Percentiles rank a stretch among this genome's conserved stretches.
These are phyloP conservation scores for Arthromyces matolae DNA, from an alignment of 768 basidiomycete genomes.

Conservation along the genomic window DNA sequence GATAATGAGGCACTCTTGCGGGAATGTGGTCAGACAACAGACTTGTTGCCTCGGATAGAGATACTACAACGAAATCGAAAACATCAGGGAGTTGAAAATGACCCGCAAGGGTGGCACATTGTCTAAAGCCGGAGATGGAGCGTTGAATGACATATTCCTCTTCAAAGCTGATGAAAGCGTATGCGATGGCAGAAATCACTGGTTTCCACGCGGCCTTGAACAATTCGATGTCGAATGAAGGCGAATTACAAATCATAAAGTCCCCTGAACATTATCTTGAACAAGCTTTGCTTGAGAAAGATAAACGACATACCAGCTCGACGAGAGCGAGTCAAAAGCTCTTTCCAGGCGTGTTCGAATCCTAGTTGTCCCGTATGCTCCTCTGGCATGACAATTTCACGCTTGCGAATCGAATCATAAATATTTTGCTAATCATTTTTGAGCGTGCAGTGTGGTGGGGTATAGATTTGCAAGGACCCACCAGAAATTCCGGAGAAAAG, in stretches of 20 bases:
- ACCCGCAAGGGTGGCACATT: conserved; percentile 91
- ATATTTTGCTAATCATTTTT: conserved; percentile 64
- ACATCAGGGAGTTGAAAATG: conserved; percentile 90
- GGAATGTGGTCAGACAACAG: conserved; percentile 74
- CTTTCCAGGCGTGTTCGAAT: conserved; percentile 99
- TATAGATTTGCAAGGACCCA: conserved; percentile 29
- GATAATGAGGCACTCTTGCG: conserved; percentile 75
- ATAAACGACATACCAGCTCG: conserved; percentile 68
- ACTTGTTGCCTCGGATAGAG: conserved; percentile 88
- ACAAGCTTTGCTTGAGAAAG: no score
- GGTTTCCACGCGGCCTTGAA: conserved; percentile 93
- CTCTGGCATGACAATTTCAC: conserved; percentile 96
- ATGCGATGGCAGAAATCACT: conserved; percentile 89
- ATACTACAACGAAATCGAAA: conserved; percentile 93
- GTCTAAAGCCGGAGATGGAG: conserved; percentile 92
- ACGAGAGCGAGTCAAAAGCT: conserved; percentile 76
- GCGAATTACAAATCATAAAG: conserved; percentile 74
- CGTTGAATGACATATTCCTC: conserved; percentile 96
- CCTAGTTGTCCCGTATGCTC: conserved; percentile 96
- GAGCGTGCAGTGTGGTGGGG: background rate
- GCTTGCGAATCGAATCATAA: conserved; percentile 90
- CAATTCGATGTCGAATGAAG: conserved; percentile 85
- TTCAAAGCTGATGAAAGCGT: conserved; percentile 93
- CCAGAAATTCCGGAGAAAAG: conserved; percentile 84
- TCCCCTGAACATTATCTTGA: conserved; percentile 44